phyloP scores from a whole-genome alignment of 352 stramenopile genomes.

The Pythium folliculosum region DNA sequence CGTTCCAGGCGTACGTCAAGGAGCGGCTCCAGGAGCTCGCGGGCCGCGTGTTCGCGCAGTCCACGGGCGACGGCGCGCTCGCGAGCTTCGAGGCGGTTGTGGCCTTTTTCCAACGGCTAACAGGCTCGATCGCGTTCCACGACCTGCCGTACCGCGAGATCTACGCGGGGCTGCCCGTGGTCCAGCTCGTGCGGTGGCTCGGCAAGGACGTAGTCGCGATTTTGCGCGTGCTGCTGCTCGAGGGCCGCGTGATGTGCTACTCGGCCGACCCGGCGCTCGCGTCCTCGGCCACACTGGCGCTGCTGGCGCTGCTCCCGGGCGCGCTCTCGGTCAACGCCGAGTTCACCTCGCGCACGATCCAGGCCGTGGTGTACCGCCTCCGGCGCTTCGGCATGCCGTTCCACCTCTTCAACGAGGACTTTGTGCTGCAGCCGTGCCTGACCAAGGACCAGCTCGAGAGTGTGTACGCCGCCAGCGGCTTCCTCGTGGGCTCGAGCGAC shows the following conservation, averaged over 20 bases:
- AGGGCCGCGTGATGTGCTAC: slow-evolving; percentile 81
- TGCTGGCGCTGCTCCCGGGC: slow-evolving; percentile 57
- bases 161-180: slow-evolving; percentile 46
- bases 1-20: slow-evolving; percentile 47
- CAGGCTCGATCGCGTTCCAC: slow-evolving; percentile 26
- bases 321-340: slow-evolving; percentile 39
- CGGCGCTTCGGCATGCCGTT: slow-evolving; percentile 51
- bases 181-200: slow-evolving; percentile 47
- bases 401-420: slow-evolving; percentile 38
- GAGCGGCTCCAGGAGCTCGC: slow-evolving; percentile 38
- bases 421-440: slow-evolving; percentile 54
- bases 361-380: slow-evolving; percentile 45
- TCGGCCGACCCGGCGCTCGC: slow-evolving; percentile 55
- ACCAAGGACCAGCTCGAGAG: slow-evolving; percentile 32
- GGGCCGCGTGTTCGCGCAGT: slow-evolving; percentile 34
- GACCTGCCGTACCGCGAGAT: slow-evolving; percentile 47
- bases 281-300: slow-evolving; percentile 47
- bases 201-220: slow-evolving; percentile 66
- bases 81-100: slow-evolving; percentile 32
- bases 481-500: slow-evolving; percentile 57
- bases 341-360: slow-evolving; percentile 42
- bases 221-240: slow-evolving; percentile 66
- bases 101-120: slow-evolving; percentile 34
- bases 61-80: slow-evolving; percentile 22
- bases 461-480: slow-evolving; percentile 40